Evolutionary conservation across 2,329 filamentous ascomycete genomes (phyloP), one percentile per base, ranked within the genome.

Genomic region (Emergomyces orientalis): DNA sequence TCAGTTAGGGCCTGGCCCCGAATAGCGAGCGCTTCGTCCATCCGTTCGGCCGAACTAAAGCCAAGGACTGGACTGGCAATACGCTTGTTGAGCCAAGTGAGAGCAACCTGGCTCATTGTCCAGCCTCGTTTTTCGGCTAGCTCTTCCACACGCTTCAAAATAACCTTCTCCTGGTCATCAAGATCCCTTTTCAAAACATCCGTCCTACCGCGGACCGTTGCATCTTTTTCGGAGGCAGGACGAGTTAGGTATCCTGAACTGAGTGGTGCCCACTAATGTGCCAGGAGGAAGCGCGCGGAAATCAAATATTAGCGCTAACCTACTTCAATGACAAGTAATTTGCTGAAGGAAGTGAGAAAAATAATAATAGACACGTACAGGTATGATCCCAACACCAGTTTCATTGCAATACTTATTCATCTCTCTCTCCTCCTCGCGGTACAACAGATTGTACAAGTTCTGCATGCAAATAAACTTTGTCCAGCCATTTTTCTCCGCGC

Each of bases 381-480:
- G 72, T 70, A 63, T 75, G 68, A 64, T 81, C 2, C 74, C 76
- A 2, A 78, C 74, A 19, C 76, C 76, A 3, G 74, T 76, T 30
- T 71, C 71, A 45, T 74, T 67, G 69, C 76, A 78, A 68, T 72
- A 78, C 6, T 69, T 70, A 64, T 72, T 76, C 75, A 78, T 78
- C 65, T 79, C 77, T 37, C 77, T 71, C 69, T 79, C 77, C 63
- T 79, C 77, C 63, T 79, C 77, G 47, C 81, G 76, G 66, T 82
- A 83, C 19, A 81, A 72, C 27, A 82, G 71, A 65, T 78, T 81
- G 67, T 82, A 81, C 64, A 81, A 77, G 67, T 81, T 81, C 67
- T 82, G 80, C 81, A 83, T 82, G 63, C 73, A 77, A 37, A 82
- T 72, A 68, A 82, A 82, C 68, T 79, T 80, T 5, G 78, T 81